A percentile compares a stretch with the other conserved stretches of the same genome.
Evolutionary conservation across 23 red algal genomes (phyloP).

Genomic region (Pyropia yezoensis): DNA sequence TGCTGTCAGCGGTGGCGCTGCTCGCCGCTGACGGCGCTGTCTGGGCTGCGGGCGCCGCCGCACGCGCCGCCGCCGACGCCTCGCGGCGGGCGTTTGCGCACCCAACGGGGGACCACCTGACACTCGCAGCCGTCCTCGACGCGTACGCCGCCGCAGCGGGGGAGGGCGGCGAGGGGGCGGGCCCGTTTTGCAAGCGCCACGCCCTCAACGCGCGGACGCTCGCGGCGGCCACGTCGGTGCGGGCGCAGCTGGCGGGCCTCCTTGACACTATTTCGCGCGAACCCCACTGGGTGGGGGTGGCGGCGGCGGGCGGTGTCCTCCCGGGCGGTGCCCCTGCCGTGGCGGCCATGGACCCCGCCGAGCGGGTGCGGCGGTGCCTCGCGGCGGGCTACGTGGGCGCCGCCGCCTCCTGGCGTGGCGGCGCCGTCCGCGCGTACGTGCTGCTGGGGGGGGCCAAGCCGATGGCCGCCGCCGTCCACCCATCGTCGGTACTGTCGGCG

Average conservation of each 20-base stretch:
- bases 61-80: slow-evolving; percentile 21
- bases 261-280: neutral
- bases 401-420: too few relatives aligned
- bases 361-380: too few relatives aligned
- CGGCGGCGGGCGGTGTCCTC: too few relatives aligned
- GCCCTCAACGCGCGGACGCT: slow-evolving; percentile 63
- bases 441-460: too few relatives aligned
- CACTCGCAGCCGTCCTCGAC: slow-evolving; percentile 33
- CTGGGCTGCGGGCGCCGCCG: slow-evolving; percentile 27
- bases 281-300: too few relatives aligned
- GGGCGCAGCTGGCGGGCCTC: slow-evolving; percentile 33
- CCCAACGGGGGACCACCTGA: slow-evolving; percentile 56
- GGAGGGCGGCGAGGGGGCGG: slow-evolving; percentile 4
- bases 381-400: too few relatives aligned
- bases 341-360: too few relatives aligned
- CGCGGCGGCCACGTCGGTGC: slow-evolving; percentile 34
- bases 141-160: slow-evolving; percentile 24
- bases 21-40: slow-evolving; percentile 62
- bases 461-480: too few relatives aligned
- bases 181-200: slow-evolving; percentile 67
- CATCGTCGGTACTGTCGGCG: too few relatives aligned
- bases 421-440: too few relatives aligned
- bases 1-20: slow-evolving; percentile 60
- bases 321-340: too few relatives aligned
- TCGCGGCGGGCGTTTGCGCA: slow-evolving; percentile 41